Evolutionary conservation across 1,284 basidiomycete genomes (phyloP).

Genomic region (Rhodotorula mucilaginosa): DNA sequence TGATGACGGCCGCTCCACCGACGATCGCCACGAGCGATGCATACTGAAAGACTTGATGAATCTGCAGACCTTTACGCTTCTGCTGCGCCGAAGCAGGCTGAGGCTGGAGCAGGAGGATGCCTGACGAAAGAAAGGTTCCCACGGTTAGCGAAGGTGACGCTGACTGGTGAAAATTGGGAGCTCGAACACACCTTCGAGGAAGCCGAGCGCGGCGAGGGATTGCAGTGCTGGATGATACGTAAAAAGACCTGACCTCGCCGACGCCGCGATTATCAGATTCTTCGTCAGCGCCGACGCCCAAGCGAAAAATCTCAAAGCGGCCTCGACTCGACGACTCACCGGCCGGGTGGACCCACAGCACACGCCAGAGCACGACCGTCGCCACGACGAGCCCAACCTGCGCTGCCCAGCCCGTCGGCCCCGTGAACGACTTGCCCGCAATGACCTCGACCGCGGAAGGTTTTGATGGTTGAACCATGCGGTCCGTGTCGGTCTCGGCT

Average conservation of each 20-base stretch:
- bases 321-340: conserved; percentile 6
- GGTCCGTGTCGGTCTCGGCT: background rate
- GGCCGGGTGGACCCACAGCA: conserved; percentile 14
- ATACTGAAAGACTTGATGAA: conserved; percentile 41
- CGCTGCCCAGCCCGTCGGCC: background rate
- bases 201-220: conserved; percentile 34
- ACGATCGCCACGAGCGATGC: conserved; percentile 26
- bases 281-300: background rate
- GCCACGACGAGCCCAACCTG: conserved; percentile 18
- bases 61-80: conserved; percentile 37
- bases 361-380: conserved; percentile 7
- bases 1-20: conserved; percentile 36
- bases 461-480: too few species aligned
- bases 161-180: too few species aligned
- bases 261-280: background rate
- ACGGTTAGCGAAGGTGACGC: background rate
- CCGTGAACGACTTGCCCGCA: background rate
- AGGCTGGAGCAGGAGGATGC: conserved; percentile 41
- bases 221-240: conserved; percentile 42
- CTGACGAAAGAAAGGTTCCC: background rate
- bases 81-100: conserved; percentile 18
- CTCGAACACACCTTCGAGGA: conserved; percentile 33
- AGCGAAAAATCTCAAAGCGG: too few species aligned
- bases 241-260: conserved; percentile 30
- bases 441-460: background rate